Evolutionary conservation across 352 stramenopile species (phyloP).

Genomic region (Phytopythium oedochilum): DNA sequence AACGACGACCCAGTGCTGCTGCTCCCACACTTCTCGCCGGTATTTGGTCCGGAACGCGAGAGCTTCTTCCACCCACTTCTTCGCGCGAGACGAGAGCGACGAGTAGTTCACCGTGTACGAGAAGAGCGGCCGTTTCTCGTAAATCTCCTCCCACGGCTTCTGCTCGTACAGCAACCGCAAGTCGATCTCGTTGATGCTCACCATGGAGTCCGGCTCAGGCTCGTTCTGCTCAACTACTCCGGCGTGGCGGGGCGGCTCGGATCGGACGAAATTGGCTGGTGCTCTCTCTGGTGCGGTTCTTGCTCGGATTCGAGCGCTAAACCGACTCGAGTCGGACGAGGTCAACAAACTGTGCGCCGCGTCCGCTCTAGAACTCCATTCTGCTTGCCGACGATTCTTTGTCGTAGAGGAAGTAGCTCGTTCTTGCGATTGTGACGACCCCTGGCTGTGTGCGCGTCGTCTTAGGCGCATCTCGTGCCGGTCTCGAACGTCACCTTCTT

Average conservation of each 20-base stretch:
- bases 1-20: slow-evolving; percentile 1
- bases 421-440: too few relatives aligned
- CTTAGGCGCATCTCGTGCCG: too few relatives aligned
- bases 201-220: not conserved
- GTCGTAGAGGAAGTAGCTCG: too few relatives aligned
- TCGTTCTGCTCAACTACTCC: not conserved
- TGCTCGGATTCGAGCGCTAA: not conserved
- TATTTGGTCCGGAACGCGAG: not conserved
- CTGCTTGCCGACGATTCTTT: too few relatives aligned
- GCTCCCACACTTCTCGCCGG: not conserved
- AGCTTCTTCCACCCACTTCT: not conserved
- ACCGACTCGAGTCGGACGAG: not conserved
- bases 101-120: slow-evolving; percentile 1
- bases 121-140: not conserved
- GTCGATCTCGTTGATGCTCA: not conserved
- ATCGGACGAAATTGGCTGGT: not conserved
- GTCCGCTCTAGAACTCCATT: too few relatives aligned
- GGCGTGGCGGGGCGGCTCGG: too few relatives aligned
- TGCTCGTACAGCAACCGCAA: not conserved
- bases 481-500: too few relatives aligned
- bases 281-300: not conserved
- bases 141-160: not conserved
- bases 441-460: too few relatives aligned
- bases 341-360: too few relatives aligned
- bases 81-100: not conserved